phyloP scores from a whole-genome alignment of 768 basidiomycete species.

The Phaffia tasmanica region DNA sequence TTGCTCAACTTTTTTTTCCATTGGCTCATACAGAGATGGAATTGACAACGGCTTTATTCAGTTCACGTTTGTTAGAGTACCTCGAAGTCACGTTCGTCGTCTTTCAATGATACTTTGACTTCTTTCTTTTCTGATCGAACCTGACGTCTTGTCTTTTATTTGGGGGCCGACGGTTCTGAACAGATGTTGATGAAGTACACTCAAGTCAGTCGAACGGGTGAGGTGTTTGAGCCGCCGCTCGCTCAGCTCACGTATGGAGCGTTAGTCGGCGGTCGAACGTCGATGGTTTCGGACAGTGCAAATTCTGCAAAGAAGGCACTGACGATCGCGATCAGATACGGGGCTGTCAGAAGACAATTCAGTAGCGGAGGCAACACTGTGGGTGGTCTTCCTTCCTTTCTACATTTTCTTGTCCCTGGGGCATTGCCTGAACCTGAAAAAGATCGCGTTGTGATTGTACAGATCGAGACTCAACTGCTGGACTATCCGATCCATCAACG shows the following conservation, averaged over 20 bases:
- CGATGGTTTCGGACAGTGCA: constrained; percentile 39
- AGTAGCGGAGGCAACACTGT: constrained; percentile 38
- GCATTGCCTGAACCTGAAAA: not conserved
- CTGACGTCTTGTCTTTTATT: not conserved
- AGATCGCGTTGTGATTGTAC: not conserved
- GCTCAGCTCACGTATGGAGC: constrained; percentile 43
- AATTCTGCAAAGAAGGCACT: constrained; percentile 42
- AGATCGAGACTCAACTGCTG: constrained; percentile 41
- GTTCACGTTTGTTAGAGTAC: constrained; percentile 42
- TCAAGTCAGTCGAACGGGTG: constrained; percentile 33
- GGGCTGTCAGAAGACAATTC: constrained; percentile 41
- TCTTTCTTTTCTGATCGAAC: not conserved
- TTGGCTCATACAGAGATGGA: not conserved
- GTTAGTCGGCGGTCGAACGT: constrained; percentile 38
- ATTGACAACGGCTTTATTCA: constrained; percentile 38
- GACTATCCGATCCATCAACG: constrained; percentile 43
- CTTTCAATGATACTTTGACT: not conserved
- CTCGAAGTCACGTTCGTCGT: constrained; percentile 34
- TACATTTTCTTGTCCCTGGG: not conserved
- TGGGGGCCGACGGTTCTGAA: not conserved
- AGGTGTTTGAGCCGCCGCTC: constrained; percentile 34
- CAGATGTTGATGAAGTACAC: constrained; percentile 45
- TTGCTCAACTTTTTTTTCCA: constrained; percentile 14
- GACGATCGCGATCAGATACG: constrained; percentile 43
- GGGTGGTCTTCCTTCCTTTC: not conserved